phyloP scores from a whole-genome alignment of 2,329 filamentous ascomycete species.

The Colletotrichum coccodes region DNA sequence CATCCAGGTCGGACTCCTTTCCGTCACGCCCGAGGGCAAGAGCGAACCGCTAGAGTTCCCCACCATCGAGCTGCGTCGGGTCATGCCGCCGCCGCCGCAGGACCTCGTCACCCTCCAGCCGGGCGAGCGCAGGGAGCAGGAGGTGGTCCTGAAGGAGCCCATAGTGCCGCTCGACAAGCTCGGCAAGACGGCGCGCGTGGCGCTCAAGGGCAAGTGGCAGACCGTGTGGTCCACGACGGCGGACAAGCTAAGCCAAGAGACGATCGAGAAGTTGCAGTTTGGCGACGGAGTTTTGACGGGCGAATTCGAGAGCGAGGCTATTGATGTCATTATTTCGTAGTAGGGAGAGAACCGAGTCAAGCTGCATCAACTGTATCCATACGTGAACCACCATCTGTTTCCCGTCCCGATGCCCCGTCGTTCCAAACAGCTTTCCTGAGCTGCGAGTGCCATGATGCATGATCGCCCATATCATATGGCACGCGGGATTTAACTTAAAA shows the following conservation, averaged over 20 bases:
- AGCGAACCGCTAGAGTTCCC: slow-evolving; percentile 47
- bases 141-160: slow-evolving; percentile 48
- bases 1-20: slow-evolving; percentile 52
- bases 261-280: slow-evolving; percentile 28
- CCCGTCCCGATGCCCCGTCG: background rate
- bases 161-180: slow-evolving; percentile 47
- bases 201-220: slow-evolving; percentile 51
- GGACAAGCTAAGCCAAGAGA: slow-evolving; percentile 29
- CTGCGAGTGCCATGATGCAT: background rate
- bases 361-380: background rate
- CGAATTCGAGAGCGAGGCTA: slow-evolving; percentile 25
- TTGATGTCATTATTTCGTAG: slow-evolving; percentile 21
- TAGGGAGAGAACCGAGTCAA: background rate
- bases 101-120: slow-evolving; percentile 50
- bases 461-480: background rate
- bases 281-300: slow-evolving; percentile 31
- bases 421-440: no score
- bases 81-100: slow-evolving; percentile 52
- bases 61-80: slow-evolving; percentile 48
- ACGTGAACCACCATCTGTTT: background rate
- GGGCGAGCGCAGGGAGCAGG: slow-evolving; percentile 45
- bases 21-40: slow-evolving; percentile 48
- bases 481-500: background rate
- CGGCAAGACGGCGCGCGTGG: slow-evolving; percentile 43
- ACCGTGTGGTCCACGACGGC: slow-evolving; percentile 44